These are phyloP conservation scores for Ascochyta viciae-villosae DNA, from an alignment of 2,329 filamentous ascomycete genomes.

Conservation along the genomic window DNA sequence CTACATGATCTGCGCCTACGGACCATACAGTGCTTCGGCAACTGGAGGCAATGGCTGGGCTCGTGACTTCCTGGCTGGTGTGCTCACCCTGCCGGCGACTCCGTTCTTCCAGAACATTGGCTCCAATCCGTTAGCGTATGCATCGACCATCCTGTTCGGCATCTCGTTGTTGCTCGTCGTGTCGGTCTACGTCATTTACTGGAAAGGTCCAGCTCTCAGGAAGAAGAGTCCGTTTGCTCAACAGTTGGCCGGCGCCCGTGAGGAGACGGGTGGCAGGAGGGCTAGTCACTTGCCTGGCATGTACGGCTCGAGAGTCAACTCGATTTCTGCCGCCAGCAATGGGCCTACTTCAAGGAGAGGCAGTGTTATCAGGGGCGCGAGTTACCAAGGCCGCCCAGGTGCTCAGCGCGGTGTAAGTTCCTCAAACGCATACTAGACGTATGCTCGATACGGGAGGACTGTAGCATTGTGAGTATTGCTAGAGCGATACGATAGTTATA, in stretches of 20 bases:
- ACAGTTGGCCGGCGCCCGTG: slow-evolving; percentile 46
- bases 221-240: slow-evolving; percentile 62
- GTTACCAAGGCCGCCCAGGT: slow-evolving; percentile 21
- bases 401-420: slow-evolving; percentile 7
- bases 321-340: slow-evolving; percentile 27
- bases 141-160: slow-evolving; percentile 63
- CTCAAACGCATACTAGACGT: not conserved
- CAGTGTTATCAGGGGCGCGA: slow-evolving; percentile 37
- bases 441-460: not conserved
- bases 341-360: slow-evolving; percentile 35
- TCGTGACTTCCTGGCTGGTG: slow-evolving; percentile 76
- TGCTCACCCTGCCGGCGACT: slow-evolving; percentile 72
- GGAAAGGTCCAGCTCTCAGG: slow-evolving; percentile 63
- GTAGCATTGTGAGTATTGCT: not conserved
- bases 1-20: slow-evolving; percentile 80
- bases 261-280: slow-evolving; percentile 42
- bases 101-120: slow-evolving; percentile 61
- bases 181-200: slow-evolving; percentile 57
- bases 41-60: slow-evolving; percentile 81
- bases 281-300: slow-evolving; percentile 41
- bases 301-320: slow-evolving; percentile 43
- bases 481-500: not conserved
- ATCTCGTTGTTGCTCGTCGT: slow-evolving; percentile 56
- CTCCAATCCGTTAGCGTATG: slow-evolving; percentile 57
- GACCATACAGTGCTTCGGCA: slow-evolving; percentile 76